A percentile compares a stretch with the other conserved stretches of the same genome.
phyloP scores from a whole-genome alignment of 2,329 filamentous ascomycete genomes.

The Arachnomyces sp. region DNA sequence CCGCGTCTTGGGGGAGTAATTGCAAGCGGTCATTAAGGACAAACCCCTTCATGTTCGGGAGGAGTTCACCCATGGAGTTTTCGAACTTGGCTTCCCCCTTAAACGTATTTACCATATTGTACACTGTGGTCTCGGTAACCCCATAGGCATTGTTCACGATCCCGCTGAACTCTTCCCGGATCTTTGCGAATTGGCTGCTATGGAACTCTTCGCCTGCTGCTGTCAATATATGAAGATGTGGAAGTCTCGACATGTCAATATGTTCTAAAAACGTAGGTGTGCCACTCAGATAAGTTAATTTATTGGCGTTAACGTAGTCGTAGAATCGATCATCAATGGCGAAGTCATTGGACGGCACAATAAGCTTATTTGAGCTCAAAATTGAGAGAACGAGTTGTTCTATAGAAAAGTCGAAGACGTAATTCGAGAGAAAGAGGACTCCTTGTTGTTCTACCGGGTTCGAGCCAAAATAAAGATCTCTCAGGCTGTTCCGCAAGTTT shows the following conservation, averaged over 20 bases:
- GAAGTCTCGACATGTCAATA: neutral
- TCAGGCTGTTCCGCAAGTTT: no score
- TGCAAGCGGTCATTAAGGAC: neutral
- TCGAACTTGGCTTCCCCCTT: neutral
- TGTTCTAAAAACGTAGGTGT: conserved; percentile 18
- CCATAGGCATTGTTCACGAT: neutral
- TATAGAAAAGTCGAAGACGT: conserved; percentile 9
- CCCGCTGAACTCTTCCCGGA: neutral
- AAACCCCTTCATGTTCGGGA: neutral
- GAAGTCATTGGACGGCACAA: conserved; percentile 34
- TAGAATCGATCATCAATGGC: conserved; percentile 32
- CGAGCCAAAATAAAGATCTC: no score
- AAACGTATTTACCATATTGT: neutral
- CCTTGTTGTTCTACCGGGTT: conserved; percentile 2
- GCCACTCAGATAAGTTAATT: conserved; percentile 29
- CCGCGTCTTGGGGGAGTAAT: neutral
- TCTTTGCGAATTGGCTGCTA: neutral
- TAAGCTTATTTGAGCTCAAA: conserved; percentile 36
- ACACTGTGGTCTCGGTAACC: conserved; percentile 1
- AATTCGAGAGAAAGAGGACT: conserved; percentile 17
- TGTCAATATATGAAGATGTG: neutral
- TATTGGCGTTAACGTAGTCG: conserved; percentile 19
- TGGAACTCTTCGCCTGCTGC: conserved; percentile 1
- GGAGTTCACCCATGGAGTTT: neutral
- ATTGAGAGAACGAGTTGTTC: conserved; percentile 25